Evolutionary conservation across 108 stramenopile genomes (phyloP), one percentile per base, ranked within the genome.

Genomic region (Cyclotella atomus): DNA sequence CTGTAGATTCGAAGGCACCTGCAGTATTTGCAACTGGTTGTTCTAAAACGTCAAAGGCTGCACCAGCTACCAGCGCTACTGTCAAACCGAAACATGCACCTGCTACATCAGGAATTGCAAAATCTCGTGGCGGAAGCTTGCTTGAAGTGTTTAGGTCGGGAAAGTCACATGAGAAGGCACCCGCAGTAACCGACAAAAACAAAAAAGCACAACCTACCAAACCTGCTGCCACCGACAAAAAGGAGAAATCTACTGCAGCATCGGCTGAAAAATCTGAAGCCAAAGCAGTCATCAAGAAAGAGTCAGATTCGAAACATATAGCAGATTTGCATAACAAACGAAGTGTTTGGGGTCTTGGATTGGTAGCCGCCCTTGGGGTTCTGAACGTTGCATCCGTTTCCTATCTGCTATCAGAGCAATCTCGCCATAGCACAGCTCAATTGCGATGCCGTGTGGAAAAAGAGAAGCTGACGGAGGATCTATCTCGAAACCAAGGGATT

Each of bases 401-500:
- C 29, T 68, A 54, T 27, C 46, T 68, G 21, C 4, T 68, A 23
- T 52, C 30, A n/a, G 44, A 68, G 38, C 33, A 35, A 16, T 35
- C 66, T n/a, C 66, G 19, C 17, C 50, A 68, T 33, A 68, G 54
- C 45, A 34, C 29, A 2, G 32, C 66, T 5, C 66, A 53, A 53
- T 54, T 68, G 47, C 55, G 28, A 16, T 70, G 55, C 41, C 24
- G 14, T 6, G 35, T 45, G 10, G 68, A 70, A 7, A 55, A 54
- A 20, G 68, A 70, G 5, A 56, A 28, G 20, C 43, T 70, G 2
- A 70, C 44, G 5, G 68, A 70, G 6, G 68, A 70, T 12, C 23
- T 70, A 16, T 28, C 68, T 5, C 29, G 54, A 44, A 56, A 57
- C 29, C 36, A 32, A 2, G 56, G 46, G 4, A 19, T 70, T n/a